Evolutionary conservation across 2,329 filamentous ascomycete species (phyloP).

Genomic region (Fonsecaea pugnacius): DNA sequence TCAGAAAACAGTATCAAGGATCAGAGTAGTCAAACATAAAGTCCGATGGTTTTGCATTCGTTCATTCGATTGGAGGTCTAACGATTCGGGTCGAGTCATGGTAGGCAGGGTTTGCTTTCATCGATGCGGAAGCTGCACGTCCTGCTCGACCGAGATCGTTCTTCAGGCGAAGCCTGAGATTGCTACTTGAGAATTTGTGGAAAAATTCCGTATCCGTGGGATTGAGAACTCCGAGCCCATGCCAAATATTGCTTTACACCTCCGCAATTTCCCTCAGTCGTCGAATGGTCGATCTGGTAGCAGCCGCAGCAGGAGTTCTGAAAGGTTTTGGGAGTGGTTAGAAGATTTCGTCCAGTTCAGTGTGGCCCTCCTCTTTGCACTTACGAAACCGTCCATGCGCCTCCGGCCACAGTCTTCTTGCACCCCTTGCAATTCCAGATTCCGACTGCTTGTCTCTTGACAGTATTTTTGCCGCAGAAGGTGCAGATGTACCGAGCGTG

Average conservation of each 20-base stretch:
- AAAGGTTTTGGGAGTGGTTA: conserved; percentile 26
- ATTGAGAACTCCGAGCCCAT: conserved; percentile 33
- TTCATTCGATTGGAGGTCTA: conserved; percentile 35
- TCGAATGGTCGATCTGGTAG: conserved; percentile 94
- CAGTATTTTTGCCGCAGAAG: conserved; percentile 97
- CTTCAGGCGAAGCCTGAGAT: conserved; percentile 19
- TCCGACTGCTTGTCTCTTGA: conserved; percentile 86
- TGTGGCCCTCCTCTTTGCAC: conserved; percentile 51
- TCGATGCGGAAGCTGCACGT: conserved; percentile 25
- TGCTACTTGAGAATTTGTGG: conserved; percentile 23
- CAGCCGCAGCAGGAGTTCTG: conserved; percentile 89
- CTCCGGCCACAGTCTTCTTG: conserved; percentile 90
- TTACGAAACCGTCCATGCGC: conserved; percentile 96
- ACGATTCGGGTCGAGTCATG: conserved; percentile 31
- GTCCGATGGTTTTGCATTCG: conserved; percentile 20
- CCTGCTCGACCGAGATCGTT: conserved; percentile 25
- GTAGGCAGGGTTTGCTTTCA: conserved; percentile 26
- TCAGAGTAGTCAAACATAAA: conserved; percentile 6
- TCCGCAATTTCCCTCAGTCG: conserved; percentile 97
- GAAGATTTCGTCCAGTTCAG: neutral
- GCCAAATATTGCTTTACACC: conserved; percentile 56
- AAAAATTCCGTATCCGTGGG: conserved; percentile 14
- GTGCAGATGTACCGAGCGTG: conserved; percentile 94
- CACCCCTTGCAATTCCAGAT: conserved; percentile 98
- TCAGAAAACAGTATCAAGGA: conserved; percentile 6